Evolutionary conservation across 345 rosid genomes (phyloP), one percentile per base, ranked within the genome.

Genomic region (Carallia pectinifolia): DNA sequence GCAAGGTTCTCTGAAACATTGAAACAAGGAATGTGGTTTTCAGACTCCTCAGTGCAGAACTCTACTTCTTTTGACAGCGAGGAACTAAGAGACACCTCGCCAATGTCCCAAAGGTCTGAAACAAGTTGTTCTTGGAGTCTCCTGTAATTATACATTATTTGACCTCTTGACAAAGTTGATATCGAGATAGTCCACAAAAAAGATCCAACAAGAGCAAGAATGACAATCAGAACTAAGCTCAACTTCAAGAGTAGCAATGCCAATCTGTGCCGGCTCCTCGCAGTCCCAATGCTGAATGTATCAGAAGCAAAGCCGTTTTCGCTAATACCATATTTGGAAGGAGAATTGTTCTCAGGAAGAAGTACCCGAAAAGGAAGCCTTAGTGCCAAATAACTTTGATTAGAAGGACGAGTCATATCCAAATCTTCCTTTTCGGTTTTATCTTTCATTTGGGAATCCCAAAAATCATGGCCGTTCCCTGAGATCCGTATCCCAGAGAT

Each of bases 121-220:
- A 89, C 86, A 71, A 96, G 87, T 80, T 88, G 97, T 81, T 90
- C 99, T 27, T 88, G 96, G 52, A 96, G 91, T 48, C 89, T 80
- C 78, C 93, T 89, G 74, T 89, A 96, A 81, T 86, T 85, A 77
- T 87, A 95, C 64, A 78, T 74, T 66, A 92, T 85, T 65, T 85
- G 94, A 67, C 85, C 88, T 81, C 98, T 89, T 0, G 98, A 83
- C 0, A 86, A 64, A 7, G 88, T 80, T 12, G 97, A 89, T 66
- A 92, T 87, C 2, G 92, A 89, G 61, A 96, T 16, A 0, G 99
- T 85, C 99, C 97, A 96, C 95, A 92, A 96, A 70, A 96, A 87
- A 3, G 99, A 96, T 61, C 96, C 96, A 7, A 78, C 73, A 16
- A 96, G 81, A 48, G 98, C 94, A 69, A 81, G 54, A 66, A 89